phyloP scores from a whole-genome alignment of 2,329 filamentous ascomycete species.

The Alternaria sp. region DNA sequence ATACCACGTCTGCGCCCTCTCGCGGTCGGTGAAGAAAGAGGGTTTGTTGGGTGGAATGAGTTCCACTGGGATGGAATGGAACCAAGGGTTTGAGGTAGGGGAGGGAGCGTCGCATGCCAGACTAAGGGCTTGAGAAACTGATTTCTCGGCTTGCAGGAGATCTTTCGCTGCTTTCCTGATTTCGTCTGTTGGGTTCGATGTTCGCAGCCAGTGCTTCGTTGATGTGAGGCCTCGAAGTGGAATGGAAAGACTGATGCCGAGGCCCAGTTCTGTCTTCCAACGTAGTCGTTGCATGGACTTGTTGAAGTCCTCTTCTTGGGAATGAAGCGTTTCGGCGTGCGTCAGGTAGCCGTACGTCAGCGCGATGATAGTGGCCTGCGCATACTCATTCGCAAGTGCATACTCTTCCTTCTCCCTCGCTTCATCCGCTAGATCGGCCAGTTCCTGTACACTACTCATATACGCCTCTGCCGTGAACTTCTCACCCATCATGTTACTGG shows the following conservation, averaged over 20 bases:
- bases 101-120: conserved; percentile 37
- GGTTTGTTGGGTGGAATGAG: conserved; percentile 41
- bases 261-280: conserved; percentile 37
- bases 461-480: conserved; percentile 23
- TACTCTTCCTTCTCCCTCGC: conserved; percentile 22
- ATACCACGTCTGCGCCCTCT: conserved; percentile 40
- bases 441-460: conserved; percentile 22
- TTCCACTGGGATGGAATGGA: conserved; percentile 35
- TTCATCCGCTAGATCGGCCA: conserved; percentile 28
- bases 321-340: conserved; percentile 34
- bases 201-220: conserved; percentile 21
- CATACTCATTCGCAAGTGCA: conserved; percentile 27
- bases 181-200: background rate
- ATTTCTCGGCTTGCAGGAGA: conserved; percentile 29
- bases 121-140: conserved; percentile 31
- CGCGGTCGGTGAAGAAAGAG: conserved; percentile 34
- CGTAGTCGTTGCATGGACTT: conserved; percentile 34
- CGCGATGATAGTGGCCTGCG: conserved; percentile 33
- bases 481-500: conserved; percentile 19
- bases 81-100: conserved; percentile 38
- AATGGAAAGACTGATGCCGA: conserved; percentile 29
- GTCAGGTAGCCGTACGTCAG: conserved; percentile 43
- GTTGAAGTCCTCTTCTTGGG: conserved; percentile 25
- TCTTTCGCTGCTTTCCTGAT: conserved; percentile 21
- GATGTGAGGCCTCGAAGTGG: conserved; percentile 12